Base-by-base conservation (phyloP, 805 yeast genomes). In the Starmerella bombi region DNA sequence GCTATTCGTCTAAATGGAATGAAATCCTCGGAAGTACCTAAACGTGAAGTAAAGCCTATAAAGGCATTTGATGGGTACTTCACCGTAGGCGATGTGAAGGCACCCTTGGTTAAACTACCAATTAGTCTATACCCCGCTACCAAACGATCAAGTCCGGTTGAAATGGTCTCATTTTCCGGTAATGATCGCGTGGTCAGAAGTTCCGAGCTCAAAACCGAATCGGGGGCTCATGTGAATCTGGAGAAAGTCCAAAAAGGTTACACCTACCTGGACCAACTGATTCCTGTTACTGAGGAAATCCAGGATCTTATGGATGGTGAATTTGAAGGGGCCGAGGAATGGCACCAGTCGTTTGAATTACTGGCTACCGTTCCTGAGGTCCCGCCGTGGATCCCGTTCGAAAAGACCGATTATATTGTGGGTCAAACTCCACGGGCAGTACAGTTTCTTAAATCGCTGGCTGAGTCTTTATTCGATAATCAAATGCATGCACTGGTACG, bases 401-500 rank as follows among this genome's bases (percentile, higher is more conserved):
- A 41, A 3, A 14, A 29, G 3, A 37, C 46, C 7, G 50, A 47
- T 22, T 25, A 20, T 5, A 25, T 47, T 2, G 29, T 42, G 9
- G 44, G 44, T 5, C 35, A 22, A 5, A 30, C 30, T 14, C 17
- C 6, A 0, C 30, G 32, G 2, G 37, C 43, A 5, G 18, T n/a
- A 4, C 25, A 16, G 27, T 47, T 47, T 17, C n/a, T 52, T 21
- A 21, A 36, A 5, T 42, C 47, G 4, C 36, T 53, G 3, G 40
- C 43, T 14, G 20, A 21, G 19, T 37, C 44, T 1, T 34, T 53
- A 20, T 25, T 22, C 10, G 40, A 44, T 16, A 12, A 21, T 3
- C n/a, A 37, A 3, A 38, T 30, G 37, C 42, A 44, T 8, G 56
- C 52, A 2, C 3, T 53, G 8, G 54, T 49, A 1, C 43, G 57